Conservation (phyloP, 345 rosid species). For the Rhodamnia argentea region DNA sequence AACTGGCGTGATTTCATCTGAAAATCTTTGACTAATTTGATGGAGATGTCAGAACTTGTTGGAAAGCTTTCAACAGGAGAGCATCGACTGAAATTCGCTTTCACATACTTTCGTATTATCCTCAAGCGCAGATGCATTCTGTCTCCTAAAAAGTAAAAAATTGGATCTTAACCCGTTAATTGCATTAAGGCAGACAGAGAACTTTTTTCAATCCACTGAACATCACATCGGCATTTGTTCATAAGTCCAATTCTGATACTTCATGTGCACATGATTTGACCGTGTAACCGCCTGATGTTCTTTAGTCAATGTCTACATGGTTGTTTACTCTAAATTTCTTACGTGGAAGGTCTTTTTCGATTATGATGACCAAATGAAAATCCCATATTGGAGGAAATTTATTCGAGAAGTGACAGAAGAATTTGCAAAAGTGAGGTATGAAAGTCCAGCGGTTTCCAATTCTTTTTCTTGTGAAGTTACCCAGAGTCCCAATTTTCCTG, state of each 20-base stretch:
- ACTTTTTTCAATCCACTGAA: not conserved
- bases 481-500: not conserved
- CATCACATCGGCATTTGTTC: not conserved
- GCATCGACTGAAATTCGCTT: not conserved
- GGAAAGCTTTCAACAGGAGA: not conserved
- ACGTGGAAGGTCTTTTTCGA: conserved; percentile 43
- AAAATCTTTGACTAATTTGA: not conserved
- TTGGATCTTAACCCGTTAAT: not conserved
- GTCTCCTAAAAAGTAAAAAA: not conserved
- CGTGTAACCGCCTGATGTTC: not conserved
- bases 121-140: not conserved
- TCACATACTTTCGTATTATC: not conserved
- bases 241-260: not conserved
- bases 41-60: not conserved
- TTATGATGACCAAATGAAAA: conserved; percentile 50
- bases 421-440: conserved; percentile 35
- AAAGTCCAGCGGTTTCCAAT: not conserved
- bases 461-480: not conserved
- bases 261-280: not conserved
- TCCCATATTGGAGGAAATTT: conserved; percentile 37
- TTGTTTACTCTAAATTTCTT: not conserved
- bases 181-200: not conserved
- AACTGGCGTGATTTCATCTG: not conserved
- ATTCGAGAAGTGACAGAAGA: conserved; percentile 26
- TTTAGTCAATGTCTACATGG: not conserved